Evolutionary conservation across 2,329 filamentous ascomycete genomes (phyloP), one percentile per base, ranked within the genome.

Genomic region (Microdochium nivale): DNA sequence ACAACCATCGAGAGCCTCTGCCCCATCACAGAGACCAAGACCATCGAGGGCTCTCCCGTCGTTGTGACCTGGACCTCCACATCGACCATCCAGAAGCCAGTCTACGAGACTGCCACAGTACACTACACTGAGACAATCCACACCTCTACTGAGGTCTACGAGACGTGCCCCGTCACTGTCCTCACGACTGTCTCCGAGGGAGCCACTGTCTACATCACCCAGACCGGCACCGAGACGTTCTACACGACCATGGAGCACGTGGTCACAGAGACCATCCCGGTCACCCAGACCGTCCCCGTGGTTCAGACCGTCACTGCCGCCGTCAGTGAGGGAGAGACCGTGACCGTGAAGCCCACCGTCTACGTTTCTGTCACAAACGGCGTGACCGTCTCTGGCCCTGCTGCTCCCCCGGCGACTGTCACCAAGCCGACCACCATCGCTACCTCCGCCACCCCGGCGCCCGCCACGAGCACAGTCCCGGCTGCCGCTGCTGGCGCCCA

Each of bases 11-110:
- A 74, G 14, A 68, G 65, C 16, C 62, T 75, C 14, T 74, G 70
- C 60, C 70, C 73, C 9, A 59, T 77, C 14, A 77, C 73, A 1
- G 65, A 72, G 57, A 71, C 70, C 47, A 70, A 68, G 60, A 73
- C 70, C 2, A 50, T 75, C 3, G 67, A 60, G 25, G 76, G 76
- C 25, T 59, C 65, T 37, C 69, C 68, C 2, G 62, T 71, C 0
- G 65, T 70, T 13, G 62, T 70, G 19, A 70, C 68, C 23, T 70
- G 67, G 65, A 70, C 67, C 7, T 69, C 67, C 13, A 74, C 67
- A 1, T 65, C 63, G 9, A 67, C 67, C 25, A 60, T 69, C 25
- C 58, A 61, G 19, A 66, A 58, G 10, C 58, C 57, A 21, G 62
- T 67, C 2, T 68, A 66, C 24, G 53, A 60, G 43, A 60, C 59